Base-by-base conservation (phyloP, 2,329 filamentous ascomycete species). In the Colletotrichum sp. region DNA sequence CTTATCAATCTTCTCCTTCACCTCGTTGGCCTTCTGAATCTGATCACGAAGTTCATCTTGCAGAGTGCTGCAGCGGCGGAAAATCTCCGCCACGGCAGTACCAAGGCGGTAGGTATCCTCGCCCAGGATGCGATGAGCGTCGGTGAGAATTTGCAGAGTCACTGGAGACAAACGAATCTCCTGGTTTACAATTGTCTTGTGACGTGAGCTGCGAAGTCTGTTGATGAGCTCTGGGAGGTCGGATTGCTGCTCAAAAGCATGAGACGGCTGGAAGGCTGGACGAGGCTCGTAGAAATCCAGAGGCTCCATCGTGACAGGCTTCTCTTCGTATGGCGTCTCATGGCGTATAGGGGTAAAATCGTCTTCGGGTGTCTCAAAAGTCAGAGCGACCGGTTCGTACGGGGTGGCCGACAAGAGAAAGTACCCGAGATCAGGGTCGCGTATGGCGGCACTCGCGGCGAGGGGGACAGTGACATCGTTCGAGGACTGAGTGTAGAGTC, bases 91-190 rank as follows among this genome's bases (percentile, higher is more conserved):
- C 1, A 93, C 94, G 2, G 93, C 94, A 59, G 90, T 86, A 18
- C 94, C 93, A 13, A 96, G 88, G 13, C 88, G 88, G 79, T 93
- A 89, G 0, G 93, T 95, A 83, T 96, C 94, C 12, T 90, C 89
- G 77, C 92, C 92, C 8, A 96, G 87, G 7, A 94, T 87, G 81
- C 93, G 92, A 82, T 96, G 95, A 0, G 92, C 92, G 75, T 95
- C 92, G 32, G 93, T 94, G 78, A 96, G 90, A 49, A 95, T 88
- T 78, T 93, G 90, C 21, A 96, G 88, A 3, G 93, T 95, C 26
- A 93, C 90, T 15, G 93, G 92, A 26, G 93, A 94, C 26, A 96
- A 89, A 75, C 91, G 90, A 70, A 96, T 88, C 80, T 94, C 92
- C 76, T 95, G 93, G 73, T 90, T 91, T 65, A 95, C 85, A 30